Base-by-base conservation (phyloP, 345 rosid genomes). In the Syzygium grande region DNA sequence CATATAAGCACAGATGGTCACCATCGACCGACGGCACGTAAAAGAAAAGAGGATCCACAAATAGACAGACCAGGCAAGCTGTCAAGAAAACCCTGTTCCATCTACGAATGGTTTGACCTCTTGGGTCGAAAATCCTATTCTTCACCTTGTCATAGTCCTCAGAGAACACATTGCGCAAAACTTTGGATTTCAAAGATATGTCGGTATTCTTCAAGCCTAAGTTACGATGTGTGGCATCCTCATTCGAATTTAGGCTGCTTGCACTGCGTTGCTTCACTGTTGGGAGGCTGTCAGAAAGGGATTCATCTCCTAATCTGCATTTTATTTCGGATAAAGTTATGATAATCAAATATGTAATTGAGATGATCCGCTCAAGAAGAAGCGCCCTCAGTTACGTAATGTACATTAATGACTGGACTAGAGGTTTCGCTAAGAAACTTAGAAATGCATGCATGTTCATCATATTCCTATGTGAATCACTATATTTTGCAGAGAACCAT, bases 141-240 rank as follows among this genome's bases (percentile, higher is more conserved):
- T 55, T 88, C 80, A 63, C 63, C 52, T 85, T 88, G 51, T 88
- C 84, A 12, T 88, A 84, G 84, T 88, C 89, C 89, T 68, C 87
- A 23, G 89, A 88, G 86, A 52, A 52, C 54, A 85, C 89, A 23
- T 79, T 84, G 88, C 19, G 30, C 41, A 34, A 58, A n/a, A 84
- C 61, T 59, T 49, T 51, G 65, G 83, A 68, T 59, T 87, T 84
- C 58, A 84, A 52, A 52, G 85, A 86, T 84, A 59, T 85, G 27
- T 73, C 14, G 27, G 80, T 19, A 73, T 61, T 87, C 46, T 84
- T 49, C 56, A 73, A 83, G 88, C 49, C 83, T 73, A 73, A 73
- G 43, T 73, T 19, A 73, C 27, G 2, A 38, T 9, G 83, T 34
- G 49, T 38, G 13, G 83, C 49, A 38, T 73, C 49, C 83, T 73